Evolutionary conservation across 805 yeast species (phyloP), one percentile per base, ranked within the genome.

Genomic region (Schizosaccharomyces osmophilus): DNA sequence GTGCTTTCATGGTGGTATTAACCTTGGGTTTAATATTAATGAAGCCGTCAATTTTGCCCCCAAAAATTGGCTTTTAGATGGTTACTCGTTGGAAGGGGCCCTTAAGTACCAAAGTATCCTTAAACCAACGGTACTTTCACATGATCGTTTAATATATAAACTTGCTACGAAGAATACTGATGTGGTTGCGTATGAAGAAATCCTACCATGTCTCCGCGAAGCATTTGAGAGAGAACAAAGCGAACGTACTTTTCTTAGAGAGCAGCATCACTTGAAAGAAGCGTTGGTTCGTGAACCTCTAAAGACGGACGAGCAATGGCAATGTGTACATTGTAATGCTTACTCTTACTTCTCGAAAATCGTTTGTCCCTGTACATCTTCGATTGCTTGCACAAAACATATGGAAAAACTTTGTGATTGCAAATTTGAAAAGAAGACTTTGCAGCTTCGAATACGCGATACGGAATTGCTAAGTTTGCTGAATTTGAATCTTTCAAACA

Each of bases 1-100:
- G 70, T 94, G 90, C 13, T 88, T 86, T 68, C 95, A 88, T 72
- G 82, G 95, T 0, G 95, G 95, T 0, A 87, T 88, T 71, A 87
- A 88, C 67, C 81, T 82, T 65, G 95, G 95, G 0, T 87, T 80
- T 69, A 89, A 89, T 69, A 63, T 72, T 48, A 68, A 66, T 61
- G 75, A 73, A 62, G 75, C 75, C 0, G 75, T 73, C 29, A 73
- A 73, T 62, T 73, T 71, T 62, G 75, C 75, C 1, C 75, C 76
- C 6, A 67, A 70, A 2, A 73, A 72, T 51, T 73, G 75, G 75
- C 22, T 41, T 29, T 22, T 36, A 13, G 68, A 72, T 13, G 69
- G 68, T 6, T 66, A 43, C 43, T 73, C 75, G 5, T 55, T 62
- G 15, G 67, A 65, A 43, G 66, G 73, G 2, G 66, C 68, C 15